A percentile compares a stretch with the other conserved stretches of the same genome.
phyloP scores from a whole-genome alignment of 805 yeast genomes.

The Sungouiella blattae region DNA sequence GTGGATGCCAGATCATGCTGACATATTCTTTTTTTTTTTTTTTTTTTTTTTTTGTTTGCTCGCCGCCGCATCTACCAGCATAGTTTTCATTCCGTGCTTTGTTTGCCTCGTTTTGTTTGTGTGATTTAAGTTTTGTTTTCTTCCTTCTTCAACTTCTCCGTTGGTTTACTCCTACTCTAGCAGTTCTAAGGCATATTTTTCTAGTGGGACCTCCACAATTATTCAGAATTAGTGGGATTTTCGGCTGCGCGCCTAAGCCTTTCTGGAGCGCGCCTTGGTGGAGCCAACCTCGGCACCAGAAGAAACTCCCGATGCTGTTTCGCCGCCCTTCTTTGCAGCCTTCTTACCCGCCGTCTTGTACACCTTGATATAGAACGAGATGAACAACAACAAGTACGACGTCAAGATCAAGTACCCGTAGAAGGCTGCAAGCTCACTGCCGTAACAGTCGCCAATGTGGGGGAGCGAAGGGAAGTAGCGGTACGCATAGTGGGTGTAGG shows the following conservation, averaged over 20 bases:
- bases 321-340: conserved; percentile 13
- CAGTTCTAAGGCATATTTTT: not conserved
- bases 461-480: conserved; percentile 66
- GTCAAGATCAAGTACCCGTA: conserved; percentile 87
- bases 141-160: not conserved
- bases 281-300: conserved; percentile 11
- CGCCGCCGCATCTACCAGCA: too few relatives aligned
- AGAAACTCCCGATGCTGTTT: conserved; percentile 5
- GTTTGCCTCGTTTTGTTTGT: not conserved
- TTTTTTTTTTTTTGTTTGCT: not conserved
- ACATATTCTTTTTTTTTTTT: not conserved
- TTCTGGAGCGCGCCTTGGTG: conserved; percentile 32
- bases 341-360: conserved; percentile 53
- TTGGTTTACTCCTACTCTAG: not conserved
- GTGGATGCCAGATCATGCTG: too few relatives aligned
- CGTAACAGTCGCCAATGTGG: conserved; percentile 76
- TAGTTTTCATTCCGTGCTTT: too few relatives aligned
- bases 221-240: too few relatives aligned
- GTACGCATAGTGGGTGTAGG: conserved; percentile 83
- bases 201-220: too few relatives aligned
- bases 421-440: conserved; percentile 89
- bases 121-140: not conserved
- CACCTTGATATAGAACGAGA: conserved; percentile 85
- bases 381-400: conserved; percentile 84
- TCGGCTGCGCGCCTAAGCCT: too few relatives aligned